Evolutionary conservation across 805 yeast species (phyloP), one percentile per base, ranked within the genome.

Genomic region (Monosporozyma yasuniensis): DNA sequence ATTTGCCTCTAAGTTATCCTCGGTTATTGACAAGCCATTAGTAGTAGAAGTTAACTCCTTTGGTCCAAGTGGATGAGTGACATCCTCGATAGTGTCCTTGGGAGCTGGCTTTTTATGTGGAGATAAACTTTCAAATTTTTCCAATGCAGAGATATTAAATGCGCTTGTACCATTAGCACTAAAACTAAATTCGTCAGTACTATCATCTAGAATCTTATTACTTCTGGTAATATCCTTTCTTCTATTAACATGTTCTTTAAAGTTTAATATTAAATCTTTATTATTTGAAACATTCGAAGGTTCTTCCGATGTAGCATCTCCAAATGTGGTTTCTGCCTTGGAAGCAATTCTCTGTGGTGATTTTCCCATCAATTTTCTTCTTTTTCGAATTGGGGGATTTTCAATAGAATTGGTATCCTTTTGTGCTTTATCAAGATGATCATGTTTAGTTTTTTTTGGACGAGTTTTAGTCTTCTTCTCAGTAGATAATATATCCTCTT

Each of bases 131-230:
- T n/a, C 23, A 7, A 39, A 3, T 21, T 27, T 35, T 16, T 46
- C 42, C 16, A 27, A 14, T 18, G 42, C 35, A 23, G 64, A 64
- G 25, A 65, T 59, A 30, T 60, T 57, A 49, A 65, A 65, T 2
- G 60, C 52, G 28, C 60, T 61, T 42, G 60, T 58, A 1, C 67
- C 67, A 19, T 61, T 59, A 10, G 58, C 56, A 47, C 61, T 60
- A 38, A 64, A 65, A 43, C 66, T 62, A 35, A 64, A 55, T 4
- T 61, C 67, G 50, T 62, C 69, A 19, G 55, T 55, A 44, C 64
- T 63, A 41, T 65, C 66, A 46, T 65, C 69, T 19, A 65, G 44
- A 10, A 65, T 53, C 28, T 55, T 57, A 53, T 65, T 65, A 16
- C 54, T 55, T 48, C 62, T 54, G n/a, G 55, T 52, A 3, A 39